Conservation (phyloP, 305 asterid species). For the Ruellia speciosa region DNA sequence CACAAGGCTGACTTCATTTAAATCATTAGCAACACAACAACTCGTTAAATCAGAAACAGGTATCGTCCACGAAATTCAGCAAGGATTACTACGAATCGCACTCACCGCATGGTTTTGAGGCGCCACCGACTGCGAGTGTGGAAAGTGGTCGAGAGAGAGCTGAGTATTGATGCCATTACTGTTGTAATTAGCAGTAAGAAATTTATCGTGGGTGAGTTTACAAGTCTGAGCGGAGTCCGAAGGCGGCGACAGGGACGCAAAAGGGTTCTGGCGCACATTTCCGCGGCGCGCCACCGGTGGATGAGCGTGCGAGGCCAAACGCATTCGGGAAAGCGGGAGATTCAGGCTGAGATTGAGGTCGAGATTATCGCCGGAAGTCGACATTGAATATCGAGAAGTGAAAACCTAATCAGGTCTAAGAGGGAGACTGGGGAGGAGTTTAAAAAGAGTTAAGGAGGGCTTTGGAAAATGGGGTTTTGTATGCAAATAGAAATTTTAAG, state of each 20-base stretch:
- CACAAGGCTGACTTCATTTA: conserved; percentile 5
- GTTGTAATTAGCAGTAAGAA: conserved; percentile 4
- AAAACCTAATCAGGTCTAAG: background rate
- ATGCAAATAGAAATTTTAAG: background rate
- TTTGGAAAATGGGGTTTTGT: conserved; percentile 10
- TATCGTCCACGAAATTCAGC: background rate
- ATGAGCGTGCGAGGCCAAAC: conserved; percentile 22
- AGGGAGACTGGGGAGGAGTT: background rate
- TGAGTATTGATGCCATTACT: conserved; percentile 7
- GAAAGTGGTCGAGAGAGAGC: conserved; percentile 7
- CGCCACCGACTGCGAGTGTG: conserved; percentile 13
- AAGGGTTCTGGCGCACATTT: conserved; percentile 18
- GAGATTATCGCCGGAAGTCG: conserved; percentile 32
- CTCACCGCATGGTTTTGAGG: conserved; percentile 25
- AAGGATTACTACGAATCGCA: background rate
- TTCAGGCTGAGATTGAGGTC: conserved; percentile 39
- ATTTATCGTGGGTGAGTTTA: conserved; percentile 7
- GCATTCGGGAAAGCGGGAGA: conserved; percentile 30
- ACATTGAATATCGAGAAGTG: conserved; percentile 15
- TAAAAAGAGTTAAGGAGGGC: background rate
- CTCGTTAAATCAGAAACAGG: background rate
- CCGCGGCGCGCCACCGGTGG: conserved; percentile 18
- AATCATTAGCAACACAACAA: background rate
- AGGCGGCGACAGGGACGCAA: conserved; percentile 21
- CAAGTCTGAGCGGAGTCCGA: conserved; percentile 9